Evolutionary conservation across 1,284 basidiomycete species (phyloP), one percentile per base, ranked within the genome.

Genomic region (Papiliotrema fonsecae): DNA sequence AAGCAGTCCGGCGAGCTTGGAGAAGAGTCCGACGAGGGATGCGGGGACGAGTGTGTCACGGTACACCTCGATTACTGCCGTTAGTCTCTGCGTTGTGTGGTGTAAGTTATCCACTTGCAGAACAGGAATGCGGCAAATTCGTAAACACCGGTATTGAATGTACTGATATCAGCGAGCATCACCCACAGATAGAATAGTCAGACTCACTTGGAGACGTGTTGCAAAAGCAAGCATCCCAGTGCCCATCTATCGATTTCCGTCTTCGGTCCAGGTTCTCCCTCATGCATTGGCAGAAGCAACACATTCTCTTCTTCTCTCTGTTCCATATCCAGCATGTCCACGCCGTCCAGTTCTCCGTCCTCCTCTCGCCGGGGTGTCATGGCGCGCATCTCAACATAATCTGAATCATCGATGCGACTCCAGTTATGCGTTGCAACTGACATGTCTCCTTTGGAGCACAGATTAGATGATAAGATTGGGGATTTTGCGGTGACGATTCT

Each of bases 1-100:
- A 1, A 75, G 18, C 16, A 78, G 65, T 6, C 73, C 72, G 2
- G 65, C 55, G 13, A 64, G 61, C 1, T 76, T 77, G 0, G 72
- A 73, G 43, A 64, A 55, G 25, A 78, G 70, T 10, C 77, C 77
- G 39, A 77, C 75, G 18, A 77, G 57, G 0, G 77, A 77, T 0
- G 76, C 74, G 3, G 76, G 76, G 0, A 78, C 66, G 30, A 77
- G 69, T 1, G 65, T 65, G 32, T 60, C 60, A 4, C 57, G 58
- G 50, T 65, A 73, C 19, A 71, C 55, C 19, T 67, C 60, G 50
- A 70, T 64, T 22, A 73, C 62, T n/a, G n/a, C n/a, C n/a, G n/a
- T 62, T 47, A n/a, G 3, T 3, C 14, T 45, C 35, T 47, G 48
- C 27, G 45, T 18, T 3, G 21, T 31, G n/a, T 32, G 11, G 13